Conservation (phyloP, 352 stramenopile genomes). For the Phytophthora cajani region DNA sequence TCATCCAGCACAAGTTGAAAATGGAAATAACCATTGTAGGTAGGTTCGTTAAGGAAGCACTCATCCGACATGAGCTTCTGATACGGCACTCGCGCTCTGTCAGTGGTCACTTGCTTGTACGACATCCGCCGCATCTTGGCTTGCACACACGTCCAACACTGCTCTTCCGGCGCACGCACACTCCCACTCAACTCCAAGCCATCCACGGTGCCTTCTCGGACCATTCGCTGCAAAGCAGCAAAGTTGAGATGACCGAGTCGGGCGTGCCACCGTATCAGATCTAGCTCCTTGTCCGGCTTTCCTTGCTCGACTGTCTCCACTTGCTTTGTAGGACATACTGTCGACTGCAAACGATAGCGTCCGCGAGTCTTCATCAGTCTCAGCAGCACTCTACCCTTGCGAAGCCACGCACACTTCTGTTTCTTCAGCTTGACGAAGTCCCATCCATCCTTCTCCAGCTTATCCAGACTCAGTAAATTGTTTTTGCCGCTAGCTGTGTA, state of each 20-base stretch:
- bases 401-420: too few species aligned
- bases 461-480: too few species aligned
- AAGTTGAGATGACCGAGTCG: not conserved
- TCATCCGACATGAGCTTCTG: slow-evolving; percentile 6
- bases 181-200: slow-evolving; percentile 4
- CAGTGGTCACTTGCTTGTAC: slow-evolving; percentile 5
- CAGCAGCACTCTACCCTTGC: too few species aligned
- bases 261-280: too few species aligned
- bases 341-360: too few species aligned
- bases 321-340: too few species aligned
- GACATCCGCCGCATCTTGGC: slow-evolving; percentile 7
- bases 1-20: slow-evolving; percentile 7
- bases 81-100: not conserved
- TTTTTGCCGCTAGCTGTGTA: too few species aligned
- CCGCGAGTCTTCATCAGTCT: too few species aligned
- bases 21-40: slow-evolving; percentile 5
- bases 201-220: not conserved
- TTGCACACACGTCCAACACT: slow-evolving; percentile 8
- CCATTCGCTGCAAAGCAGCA: slow-evolving; percentile 1
- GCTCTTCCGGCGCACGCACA: not conserved
- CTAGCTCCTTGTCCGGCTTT: too few species aligned
- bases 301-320: too few species aligned
- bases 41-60: slow-evolving; percentile 1
- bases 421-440: too few species aligned
- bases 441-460: too few species aligned